Evolutionary conservation across 495 filamentous ascomycete species (phyloP).

Genomic region (Aspergillus bridgeri): DNA sequence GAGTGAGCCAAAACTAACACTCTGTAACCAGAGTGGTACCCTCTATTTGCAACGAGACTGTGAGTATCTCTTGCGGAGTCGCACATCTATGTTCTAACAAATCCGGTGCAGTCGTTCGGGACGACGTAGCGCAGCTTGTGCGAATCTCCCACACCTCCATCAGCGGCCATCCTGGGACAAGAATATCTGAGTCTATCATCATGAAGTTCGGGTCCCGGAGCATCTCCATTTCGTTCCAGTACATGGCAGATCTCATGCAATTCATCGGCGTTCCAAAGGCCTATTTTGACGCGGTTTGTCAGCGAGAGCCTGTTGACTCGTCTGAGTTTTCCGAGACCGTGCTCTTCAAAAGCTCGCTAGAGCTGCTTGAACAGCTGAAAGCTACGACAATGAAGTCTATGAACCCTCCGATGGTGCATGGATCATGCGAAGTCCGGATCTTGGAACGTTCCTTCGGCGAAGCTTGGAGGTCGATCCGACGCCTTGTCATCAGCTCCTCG

Average conservation of each 20-base stretch:
- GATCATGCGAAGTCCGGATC: constrained; percentile 41
- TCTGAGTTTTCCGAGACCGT: constrained; percentile 33
- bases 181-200: constrained; percentile 27
- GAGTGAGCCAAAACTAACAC: constrained; percentile 39
- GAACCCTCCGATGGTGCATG: constrained; percentile 26
- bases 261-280: constrained; percentile 35
- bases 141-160: constrained; percentile 16
- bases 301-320: constrained; percentile 36
- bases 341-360: constrained; percentile 35
- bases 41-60: constrained; percentile 38
- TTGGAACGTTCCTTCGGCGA: constrained; percentile 36
- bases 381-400: constrained; percentile 32
- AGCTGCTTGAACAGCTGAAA: constrained; percentile 32
- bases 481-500: constrained; percentile 41
- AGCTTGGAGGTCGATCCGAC: constrained; percentile 36
- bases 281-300: constrained; percentile 37
- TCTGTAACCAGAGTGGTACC: constrained; percentile 43
- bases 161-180: constrained; percentile 15
- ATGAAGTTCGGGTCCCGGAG: constrained; percentile 31
- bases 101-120: constrained; percentile 14
- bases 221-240: constrained; percentile 34
- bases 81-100: neutral
- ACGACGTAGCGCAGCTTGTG: constrained; percentile 23
- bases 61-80: constrained; percentile 13
- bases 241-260: constrained; percentile 26